Evolutionary conservation across 305 asterid genomes (phyloP).

Genomic region (Stenogyne calaminthoides): DNA sequence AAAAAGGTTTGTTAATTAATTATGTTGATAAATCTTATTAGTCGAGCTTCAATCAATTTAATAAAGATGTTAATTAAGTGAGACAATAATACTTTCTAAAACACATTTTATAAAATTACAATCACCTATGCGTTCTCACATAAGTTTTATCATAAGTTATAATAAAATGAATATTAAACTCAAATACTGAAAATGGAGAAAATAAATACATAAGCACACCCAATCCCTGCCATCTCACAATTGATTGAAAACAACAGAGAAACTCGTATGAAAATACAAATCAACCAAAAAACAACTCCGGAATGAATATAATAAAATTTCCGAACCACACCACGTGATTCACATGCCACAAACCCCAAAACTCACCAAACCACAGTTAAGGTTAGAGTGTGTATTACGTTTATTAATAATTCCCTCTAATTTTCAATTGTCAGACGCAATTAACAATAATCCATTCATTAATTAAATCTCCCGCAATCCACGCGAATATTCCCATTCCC

Average conservation of each 20-base stretch:
- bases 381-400: not conserved
- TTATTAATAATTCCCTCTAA: not conserved
- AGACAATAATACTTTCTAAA: too few relatives aligned
- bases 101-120: too few relatives aligned
- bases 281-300: not conserved
- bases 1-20: too few relatives aligned
- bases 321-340: not conserved
- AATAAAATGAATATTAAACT: too few relatives aligned
- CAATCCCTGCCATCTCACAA: conserved; percentile 9
- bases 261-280: not conserved
- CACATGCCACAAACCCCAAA: conserved; percentile 9
- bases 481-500: conserved; percentile 54
- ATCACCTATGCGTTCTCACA: too few relatives aligned
- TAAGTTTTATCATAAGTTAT: too few relatives aligned
- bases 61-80: too few relatives aligned
- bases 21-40: too few relatives aligned
- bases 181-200: not conserved
- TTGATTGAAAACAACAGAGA: not conserved
- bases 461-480: conserved; percentile 52
- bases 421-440: not conserved
- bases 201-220: not conserved
- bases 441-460: not conserved
- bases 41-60: too few relatives aligned
- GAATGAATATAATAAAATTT: not conserved
- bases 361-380: not conserved